Conservation (phyloP, 2,329 filamentous ascomycete species). For the Xylaria hypoxylon region DNA sequence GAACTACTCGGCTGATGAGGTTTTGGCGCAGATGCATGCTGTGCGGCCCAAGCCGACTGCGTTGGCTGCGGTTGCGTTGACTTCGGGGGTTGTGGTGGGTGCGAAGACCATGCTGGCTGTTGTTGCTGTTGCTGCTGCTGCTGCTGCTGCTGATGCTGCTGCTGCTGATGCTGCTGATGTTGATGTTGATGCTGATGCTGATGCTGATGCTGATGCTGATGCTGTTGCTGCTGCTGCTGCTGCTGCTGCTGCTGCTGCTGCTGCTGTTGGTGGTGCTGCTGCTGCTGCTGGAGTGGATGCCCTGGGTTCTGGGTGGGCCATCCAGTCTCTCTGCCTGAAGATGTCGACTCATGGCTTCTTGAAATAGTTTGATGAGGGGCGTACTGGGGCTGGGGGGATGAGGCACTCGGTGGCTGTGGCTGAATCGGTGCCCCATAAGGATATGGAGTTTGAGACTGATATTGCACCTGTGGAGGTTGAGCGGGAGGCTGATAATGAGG, state of each 20-base stretch:
- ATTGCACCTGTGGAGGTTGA: conserved; percentile 54
- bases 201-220: conserved; percentile 43
- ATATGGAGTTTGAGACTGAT: conserved; percentile 60
- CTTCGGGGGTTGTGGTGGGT: conserved; percentile 52
- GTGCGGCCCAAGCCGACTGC: conserved; percentile 55
- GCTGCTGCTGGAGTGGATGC: conserved; percentile 51
- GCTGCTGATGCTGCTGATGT: conserved; percentile 46
- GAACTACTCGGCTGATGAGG: conserved; percentile 51
- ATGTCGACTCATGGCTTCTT: conserved; percentile 58
- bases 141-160: conserved; percentile 44
- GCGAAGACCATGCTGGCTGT: conserved; percentile 54
- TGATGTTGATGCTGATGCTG: no score
- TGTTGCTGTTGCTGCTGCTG: conserved; percentile 44
- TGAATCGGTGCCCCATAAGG: conserved; percentile 58
- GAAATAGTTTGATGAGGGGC: conserved; percentile 59
- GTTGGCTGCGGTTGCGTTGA: conserved; percentile 51
- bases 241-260: conserved; percentile 47
- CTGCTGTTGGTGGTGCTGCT: conserved; percentile 49
- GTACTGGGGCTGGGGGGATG: conserved; percentile 69
- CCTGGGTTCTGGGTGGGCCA: conserved; percentile 51
- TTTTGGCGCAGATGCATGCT: conserved; percentile 55
- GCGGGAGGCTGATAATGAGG: conserved; percentile 60
- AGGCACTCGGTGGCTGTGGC: conserved; percentile 56
- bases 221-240: conserved; percentile 40
- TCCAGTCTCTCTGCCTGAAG: conserved; percentile 52